These are phyloP conservation scores for Pythium myriotylum DNA, from an alignment of 352 stramenopile genomes.

Conservation along the genomic window DNA sequence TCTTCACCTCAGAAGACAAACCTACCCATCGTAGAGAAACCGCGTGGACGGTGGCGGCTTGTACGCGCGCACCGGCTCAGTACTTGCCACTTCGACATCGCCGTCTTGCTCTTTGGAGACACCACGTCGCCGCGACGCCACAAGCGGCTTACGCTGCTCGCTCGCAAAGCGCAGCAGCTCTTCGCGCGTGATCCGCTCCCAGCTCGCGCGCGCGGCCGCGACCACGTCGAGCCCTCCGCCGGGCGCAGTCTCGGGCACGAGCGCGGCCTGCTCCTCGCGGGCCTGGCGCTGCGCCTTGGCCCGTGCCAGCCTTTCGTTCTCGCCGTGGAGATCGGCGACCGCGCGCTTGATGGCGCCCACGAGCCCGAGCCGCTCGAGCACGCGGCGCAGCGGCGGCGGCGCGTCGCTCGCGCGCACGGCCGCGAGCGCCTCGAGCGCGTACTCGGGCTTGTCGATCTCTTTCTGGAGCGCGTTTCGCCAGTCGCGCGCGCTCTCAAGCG, in stretches of 20 bases:
- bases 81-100: neutral
- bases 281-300: conserved; percentile 29
- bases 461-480: conserved; percentile 58
- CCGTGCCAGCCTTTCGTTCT: conserved; percentile 29
- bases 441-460: conserved; percentile 54
- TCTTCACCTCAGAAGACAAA: too few species aligned
- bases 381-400: conserved; percentile 40
- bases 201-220: conserved; percentile 39
- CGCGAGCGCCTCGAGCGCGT: conserved; percentile 40
- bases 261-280: conserved; percentile 30
- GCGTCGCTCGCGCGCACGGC: conserved; percentile 7
- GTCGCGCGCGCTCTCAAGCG: conserved; percentile 44
- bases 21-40: conserved; percentile 74
- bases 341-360: conserved; percentile 53
- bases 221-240: conserved; percentile 48
- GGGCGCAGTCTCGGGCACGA: conserved; percentile 28
- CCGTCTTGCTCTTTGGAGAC: neutral
- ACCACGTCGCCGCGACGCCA: conserved; percentile 9
- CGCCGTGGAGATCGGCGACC: conserved; percentile 63
- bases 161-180: conserved; percentile 64
- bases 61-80: conserved; percentile 10
- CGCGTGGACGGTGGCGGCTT: conserved; percentile 28
- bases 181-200: conserved; percentile 69
- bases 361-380: conserved; percentile 65
- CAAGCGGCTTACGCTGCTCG: conserved; percentile 44